Conservation (phyloP, 139 green algal species). For the Micromonas commoda region DNA sequence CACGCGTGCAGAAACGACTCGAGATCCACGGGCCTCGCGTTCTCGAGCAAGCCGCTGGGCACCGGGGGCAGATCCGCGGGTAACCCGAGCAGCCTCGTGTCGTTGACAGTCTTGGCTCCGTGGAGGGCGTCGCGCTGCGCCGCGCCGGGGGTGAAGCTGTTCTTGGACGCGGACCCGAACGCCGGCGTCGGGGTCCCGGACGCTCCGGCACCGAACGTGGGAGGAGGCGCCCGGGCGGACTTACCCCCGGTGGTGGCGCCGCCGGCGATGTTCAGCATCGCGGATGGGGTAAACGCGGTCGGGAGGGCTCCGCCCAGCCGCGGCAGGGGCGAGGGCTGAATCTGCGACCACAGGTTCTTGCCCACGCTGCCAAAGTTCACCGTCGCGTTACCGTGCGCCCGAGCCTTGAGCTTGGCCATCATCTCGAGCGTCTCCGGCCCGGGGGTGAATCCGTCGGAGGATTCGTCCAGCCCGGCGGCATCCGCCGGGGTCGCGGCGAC, state of each 20-base stretch:
- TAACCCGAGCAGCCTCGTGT: background rate
- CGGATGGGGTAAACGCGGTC: background rate
- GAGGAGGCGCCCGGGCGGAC: too few relatives aligned
- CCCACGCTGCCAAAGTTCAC: too few relatives aligned
- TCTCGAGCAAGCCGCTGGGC: background rate
- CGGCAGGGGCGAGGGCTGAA: background rate
- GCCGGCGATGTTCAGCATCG: background rate
- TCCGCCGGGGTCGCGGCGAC: too few relatives aligned
- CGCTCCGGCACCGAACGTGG: too few relatives aligned
- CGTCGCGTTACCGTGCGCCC: background rate
- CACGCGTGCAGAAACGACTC: conserved; percentile 7
- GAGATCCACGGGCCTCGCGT: background rate
- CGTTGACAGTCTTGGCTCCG: background rate
- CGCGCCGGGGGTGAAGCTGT: background rate
- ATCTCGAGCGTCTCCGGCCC: background rate
- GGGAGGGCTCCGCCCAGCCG: background rate
- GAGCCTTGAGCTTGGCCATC: background rate
- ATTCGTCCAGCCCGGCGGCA: too few relatives aligned
- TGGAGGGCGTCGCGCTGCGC: background rate
- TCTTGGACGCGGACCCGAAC: background rate
- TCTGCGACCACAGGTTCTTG: too few relatives aligned
- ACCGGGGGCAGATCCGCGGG: background rate
- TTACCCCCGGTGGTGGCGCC: too few relatives aligned
- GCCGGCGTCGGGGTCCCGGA: background rate
- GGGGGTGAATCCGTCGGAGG: conserved; percentile 15